Conservation (phyloP, 176 grass and related monocot species). For the Raddia distichophylla region DNA sequence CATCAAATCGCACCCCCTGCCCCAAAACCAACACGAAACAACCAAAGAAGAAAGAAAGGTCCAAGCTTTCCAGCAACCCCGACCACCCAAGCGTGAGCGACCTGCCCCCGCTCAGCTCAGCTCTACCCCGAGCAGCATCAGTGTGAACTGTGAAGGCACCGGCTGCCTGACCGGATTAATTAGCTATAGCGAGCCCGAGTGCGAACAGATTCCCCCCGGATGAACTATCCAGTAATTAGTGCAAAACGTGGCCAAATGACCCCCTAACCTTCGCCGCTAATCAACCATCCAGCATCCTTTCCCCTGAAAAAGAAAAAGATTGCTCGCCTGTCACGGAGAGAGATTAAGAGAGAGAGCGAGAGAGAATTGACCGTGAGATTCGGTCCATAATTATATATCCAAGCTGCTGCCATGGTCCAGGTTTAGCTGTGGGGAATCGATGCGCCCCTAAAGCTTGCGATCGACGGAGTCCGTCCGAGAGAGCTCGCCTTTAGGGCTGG, state of each 20-base stretch:
- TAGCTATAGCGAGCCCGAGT: no score
- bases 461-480: slow-evolving; percentile 47
- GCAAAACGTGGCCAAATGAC: slow-evolving; percentile 38
- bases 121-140: no score
- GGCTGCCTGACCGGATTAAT: neutral
- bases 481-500: slow-evolving; percentile 36
- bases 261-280: neutral
- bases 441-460: slow-evolving; percentile 38
- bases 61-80: neutral
- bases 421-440: slow-evolving; percentile 35
- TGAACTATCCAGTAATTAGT: neutral
- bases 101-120: no score
- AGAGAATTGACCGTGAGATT: neutral
- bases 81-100: no score
- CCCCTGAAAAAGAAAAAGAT: slow-evolving; percentile 6
- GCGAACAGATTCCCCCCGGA: slow-evolving; percentile 35
- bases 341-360: neutral
- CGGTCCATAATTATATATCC: neutral
- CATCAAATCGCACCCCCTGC: no score
- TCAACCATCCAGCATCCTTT: neutral
- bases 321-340: no score
- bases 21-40: no score
- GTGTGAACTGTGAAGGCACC: neutral
- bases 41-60: no score
- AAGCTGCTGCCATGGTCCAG: neutral